phyloP scores from a whole-genome alignment of 163 green algal species.

The Chlamydomonas reinhardtii region DNA sequence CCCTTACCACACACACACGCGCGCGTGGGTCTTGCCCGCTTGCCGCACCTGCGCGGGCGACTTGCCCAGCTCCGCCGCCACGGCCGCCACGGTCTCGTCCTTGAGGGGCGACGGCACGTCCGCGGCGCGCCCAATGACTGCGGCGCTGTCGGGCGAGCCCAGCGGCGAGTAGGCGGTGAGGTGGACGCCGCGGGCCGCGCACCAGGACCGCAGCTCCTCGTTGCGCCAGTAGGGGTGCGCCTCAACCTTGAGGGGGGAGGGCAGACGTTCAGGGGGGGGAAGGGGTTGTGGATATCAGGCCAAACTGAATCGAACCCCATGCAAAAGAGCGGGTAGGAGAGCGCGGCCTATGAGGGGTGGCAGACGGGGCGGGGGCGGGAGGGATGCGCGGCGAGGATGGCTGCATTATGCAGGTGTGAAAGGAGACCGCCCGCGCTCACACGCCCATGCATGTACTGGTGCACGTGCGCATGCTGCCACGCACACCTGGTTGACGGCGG shows the following conservation, averaged over 20 bases:
- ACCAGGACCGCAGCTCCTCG: constrained; percentile 80
- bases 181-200: constrained; percentile 70
- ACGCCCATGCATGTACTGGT: too few relatives aligned
- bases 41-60: constrained; percentile 65
- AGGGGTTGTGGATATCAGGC: not conserved
- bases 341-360: too few relatives aligned
- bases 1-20: not conserved
- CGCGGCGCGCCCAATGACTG: constrained; percentile 60
- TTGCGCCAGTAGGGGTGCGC: constrained; percentile 93
- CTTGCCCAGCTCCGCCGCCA: constrained; percentile 72
- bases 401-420: too few relatives aligned
- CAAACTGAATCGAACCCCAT: too few relatives aligned
- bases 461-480: too few relatives aligned
- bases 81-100: constrained; percentile 64
- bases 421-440: too few relatives aligned
- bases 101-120: constrained; percentile 54
- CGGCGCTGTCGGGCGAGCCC: constrained; percentile 62
- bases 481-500: constrained; percentile 79
- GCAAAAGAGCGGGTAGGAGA: too few relatives aligned
- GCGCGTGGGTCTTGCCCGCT: too few relatives aligned
- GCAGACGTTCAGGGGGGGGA: not conserved
- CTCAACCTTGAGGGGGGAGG: constrained; percentile 78
- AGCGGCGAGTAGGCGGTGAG: constrained; percentile 92
- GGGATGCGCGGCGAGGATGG: too few relatives aligned
- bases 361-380: too few relatives aligned